These are phyloP conservation scores for Fusarium sp. DNA, from an alignment of 2,329 filamentous ascomycete species.

Conservation along the genomic window DNA sequence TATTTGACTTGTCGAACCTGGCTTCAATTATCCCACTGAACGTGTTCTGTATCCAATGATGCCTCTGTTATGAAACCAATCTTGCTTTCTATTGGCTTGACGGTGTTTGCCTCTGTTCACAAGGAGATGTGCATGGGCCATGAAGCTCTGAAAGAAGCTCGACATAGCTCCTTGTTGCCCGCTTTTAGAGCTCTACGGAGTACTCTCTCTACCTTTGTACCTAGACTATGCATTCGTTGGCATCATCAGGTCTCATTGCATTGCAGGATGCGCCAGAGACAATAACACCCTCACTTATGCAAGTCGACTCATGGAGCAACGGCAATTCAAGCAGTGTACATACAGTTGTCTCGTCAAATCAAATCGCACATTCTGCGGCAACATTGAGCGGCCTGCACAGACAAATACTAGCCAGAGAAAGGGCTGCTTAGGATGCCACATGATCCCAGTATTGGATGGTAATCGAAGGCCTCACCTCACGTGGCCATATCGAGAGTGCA, in stretches of 20 bases:
- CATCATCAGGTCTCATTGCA: not conserved
- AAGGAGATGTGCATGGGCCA: constrained; percentile 40
- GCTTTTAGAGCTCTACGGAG: not conserved
- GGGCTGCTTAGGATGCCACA: constrained; percentile 2
- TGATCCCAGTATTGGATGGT: constrained; percentile 5
- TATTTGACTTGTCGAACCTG: not conserved
- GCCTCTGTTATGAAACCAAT: not conserved
- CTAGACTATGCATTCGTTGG: not conserved
- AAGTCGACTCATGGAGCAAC: not conserved
- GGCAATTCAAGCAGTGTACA: not conserved
- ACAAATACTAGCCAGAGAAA: not conserved
- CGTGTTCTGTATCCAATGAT: not conserved
- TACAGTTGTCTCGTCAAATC: not conserved
- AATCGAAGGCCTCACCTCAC: constrained; percentile 31
- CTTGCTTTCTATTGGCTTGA: not conserved
- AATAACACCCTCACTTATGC: not conserved
- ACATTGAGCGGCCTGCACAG: not conserved
- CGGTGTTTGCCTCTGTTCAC: constrained; percentile 23
- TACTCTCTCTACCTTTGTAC: not conserved
- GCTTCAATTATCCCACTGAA: not conserved
- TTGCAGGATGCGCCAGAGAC: not conserved
- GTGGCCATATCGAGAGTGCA: constrained; percentile 17
- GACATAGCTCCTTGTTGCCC: not conserved
- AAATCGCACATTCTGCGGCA: not conserved
- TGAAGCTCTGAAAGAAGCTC: not conserved